Base-by-base conservation (phyloP, 2,329 filamentous ascomycete species). In the Calonectria pteridis region DNA sequence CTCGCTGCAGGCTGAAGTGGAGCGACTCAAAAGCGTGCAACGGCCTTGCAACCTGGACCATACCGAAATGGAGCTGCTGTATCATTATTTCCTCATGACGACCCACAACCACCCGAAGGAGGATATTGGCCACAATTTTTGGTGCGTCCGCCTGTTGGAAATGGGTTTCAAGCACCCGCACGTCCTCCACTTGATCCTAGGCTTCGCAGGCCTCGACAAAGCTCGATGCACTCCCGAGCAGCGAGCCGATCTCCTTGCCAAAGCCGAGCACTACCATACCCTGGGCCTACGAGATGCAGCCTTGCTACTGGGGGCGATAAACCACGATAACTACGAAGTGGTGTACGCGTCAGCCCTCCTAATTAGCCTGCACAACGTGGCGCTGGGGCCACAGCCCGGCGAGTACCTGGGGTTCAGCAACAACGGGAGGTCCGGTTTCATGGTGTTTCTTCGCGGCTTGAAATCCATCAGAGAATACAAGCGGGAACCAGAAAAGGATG, bases 81-180 rank as follows among this genome's bases (percentile, higher is more conserved):
- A 62, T 26, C 55, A 62, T 23, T 62, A 62, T 26, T 62, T 62
- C 6, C 55, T 62, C 55, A 62, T 62, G 35, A 62, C 55, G 13
- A 40, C 55, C 26, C 55, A 62, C 55, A 62, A 62, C 33, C 55
- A 62, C 6, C 55, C 55, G 4, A 28, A 37, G 23, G 55, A 62
- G 37, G 55, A 62, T 29, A 37, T 62, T 4, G 35, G 55, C 2
- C 55, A 62, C n/a, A 62, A 40, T 11, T 62, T 62, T 40, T 62
- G 55, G 55, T 62, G 55, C 18, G 55, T 62, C 2, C 55, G 55
- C 0, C 18, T 62, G 13, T 14, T 62, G 1, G 55, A 62, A 13
- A 16, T 62, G 33, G 55, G 55, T 23, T 62, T 62, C 33, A 62
- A 37, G 33, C 37, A 62, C 18, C 55, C 55, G 5, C 55, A 62